A percentile compares a stretch with the other conserved stretches of the same genome.
Evolutionary conservation across 352 stramenopile genomes (phyloP).

Genomic region (Pelagophyceae sp.): DNA sequence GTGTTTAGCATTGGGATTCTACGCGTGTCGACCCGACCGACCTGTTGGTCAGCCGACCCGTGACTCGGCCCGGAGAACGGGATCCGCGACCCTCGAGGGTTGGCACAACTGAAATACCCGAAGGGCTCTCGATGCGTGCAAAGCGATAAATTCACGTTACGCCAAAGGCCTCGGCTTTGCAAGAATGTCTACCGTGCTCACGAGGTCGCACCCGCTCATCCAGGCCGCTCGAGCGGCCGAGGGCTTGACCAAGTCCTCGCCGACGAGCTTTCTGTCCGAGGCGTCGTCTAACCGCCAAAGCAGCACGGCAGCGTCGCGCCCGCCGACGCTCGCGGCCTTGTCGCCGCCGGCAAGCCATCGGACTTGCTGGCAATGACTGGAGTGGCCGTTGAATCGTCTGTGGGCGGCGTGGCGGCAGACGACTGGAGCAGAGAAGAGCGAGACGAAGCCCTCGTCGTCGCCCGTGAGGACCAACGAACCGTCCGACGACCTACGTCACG

Average conservation of each 20-base stretch:
- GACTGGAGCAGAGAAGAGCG: constrained; percentile 69
- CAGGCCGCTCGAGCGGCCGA: not conserved
- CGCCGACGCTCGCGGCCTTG: constrained; percentile 3
- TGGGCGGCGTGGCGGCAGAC: constrained; percentile 24
- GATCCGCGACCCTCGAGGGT: too few relatives aligned
- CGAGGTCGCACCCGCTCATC: constrained; percentile 1
- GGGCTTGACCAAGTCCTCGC: not conserved
- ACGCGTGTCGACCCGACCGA: too few relatives aligned
- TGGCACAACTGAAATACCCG: too few relatives aligned
- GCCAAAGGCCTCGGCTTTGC: not conserved
- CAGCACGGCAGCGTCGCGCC: constrained; percentile 22
- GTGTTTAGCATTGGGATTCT: too few relatives aligned
- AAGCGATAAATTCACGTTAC: too few relatives aligned
- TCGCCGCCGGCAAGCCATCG: not conserved
- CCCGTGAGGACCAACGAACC: constrained; percentile 55
- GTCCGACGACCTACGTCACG: too few relatives aligned
- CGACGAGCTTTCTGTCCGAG: constrained; percentile 7
- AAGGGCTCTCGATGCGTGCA: too few relatives aligned
- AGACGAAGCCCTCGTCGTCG: constrained; percentile 76
- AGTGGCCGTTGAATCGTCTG: constrained; percentile 24
- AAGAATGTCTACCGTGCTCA: not conserved
- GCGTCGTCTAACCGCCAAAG: constrained; percentile 10
- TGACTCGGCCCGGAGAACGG: too few relatives aligned
- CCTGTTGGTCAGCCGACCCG: too few relatives aligned
- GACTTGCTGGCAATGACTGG: constrained; percentile 7